These are phyloP conservation scores for Penicillium sp. DNA, from an alignment of 2,329 filamentous ascomycete species.

Conservation along the genomic window DNA sequence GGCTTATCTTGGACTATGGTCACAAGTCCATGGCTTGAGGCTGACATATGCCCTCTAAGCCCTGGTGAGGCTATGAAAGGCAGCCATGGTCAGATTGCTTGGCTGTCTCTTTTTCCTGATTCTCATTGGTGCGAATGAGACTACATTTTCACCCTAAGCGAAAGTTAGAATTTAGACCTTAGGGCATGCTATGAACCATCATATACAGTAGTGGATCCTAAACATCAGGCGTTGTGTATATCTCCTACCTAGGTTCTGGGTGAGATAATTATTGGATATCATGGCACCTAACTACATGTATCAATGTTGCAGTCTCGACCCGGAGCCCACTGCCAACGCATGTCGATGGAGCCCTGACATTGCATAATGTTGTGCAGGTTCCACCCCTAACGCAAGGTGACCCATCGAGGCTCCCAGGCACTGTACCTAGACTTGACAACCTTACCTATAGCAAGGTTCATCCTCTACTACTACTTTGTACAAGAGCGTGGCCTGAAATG, in stretches of 20 bases:
- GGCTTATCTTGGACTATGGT: background rate
- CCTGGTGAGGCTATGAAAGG: background rate
- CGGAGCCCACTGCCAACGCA: constrained; percentile 11
- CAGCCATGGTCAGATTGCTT: background rate
- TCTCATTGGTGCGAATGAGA: background rate
- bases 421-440: too few relatives aligned
- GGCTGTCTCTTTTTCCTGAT: background rate
- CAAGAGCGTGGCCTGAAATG: too few relatives aligned
- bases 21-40: background rate
- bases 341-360: constrained; percentile 11
- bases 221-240: background rate
- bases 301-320: background rate
- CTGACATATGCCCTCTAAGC: background rate
- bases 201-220: background rate
- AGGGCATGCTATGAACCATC: background rate
- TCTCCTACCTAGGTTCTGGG: background rate
- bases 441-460: too few relatives aligned
- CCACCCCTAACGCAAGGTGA: background rate
- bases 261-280: background rate
- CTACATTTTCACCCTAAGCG: background rate
- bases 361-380: constrained; percentile 9
- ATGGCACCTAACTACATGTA: background rate
- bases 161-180: background rate
- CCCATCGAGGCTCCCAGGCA: background rate
- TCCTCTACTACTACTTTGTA: background rate